phyloP scores from a whole-genome alignment of 2,329 filamentous ascomycete species.

The Penicillium nordicum region DNA sequence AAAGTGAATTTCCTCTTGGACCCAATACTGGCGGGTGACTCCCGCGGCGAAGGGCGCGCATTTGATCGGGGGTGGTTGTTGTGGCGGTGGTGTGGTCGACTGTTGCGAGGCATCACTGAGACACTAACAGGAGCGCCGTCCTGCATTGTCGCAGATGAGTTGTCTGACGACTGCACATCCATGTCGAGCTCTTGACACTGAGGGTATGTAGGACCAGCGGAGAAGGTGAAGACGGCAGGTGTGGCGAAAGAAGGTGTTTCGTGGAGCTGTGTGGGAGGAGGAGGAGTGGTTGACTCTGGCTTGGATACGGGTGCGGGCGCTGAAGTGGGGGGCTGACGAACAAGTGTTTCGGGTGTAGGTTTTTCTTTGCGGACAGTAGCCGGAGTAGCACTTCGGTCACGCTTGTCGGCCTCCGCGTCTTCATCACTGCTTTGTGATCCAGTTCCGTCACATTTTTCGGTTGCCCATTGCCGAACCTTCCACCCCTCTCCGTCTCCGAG shows the following conservation, averaged over 20 bases:
- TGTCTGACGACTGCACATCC: conserved; percentile 44
- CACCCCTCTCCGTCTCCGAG: conserved; percentile 74
- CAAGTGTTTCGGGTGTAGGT: conserved; percentile 23
- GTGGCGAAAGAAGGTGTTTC: conserved; percentile 27
- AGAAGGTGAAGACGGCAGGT: conserved; percentile 44
- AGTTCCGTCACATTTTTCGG: conserved; percentile 45
- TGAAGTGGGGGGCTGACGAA: conserved; percentile 30
- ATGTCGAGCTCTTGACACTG: conserved; percentile 36
- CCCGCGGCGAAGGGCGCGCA: conserved; percentile 37
- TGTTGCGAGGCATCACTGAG: conserved; percentile 42
- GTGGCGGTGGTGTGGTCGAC: conserved; percentile 40
- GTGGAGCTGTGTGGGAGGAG: conserved; percentile 19
- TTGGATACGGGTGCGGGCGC: conserved; percentile 27
- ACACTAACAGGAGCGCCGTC: conserved; percentile 40
- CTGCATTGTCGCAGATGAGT: conserved; percentile 27
- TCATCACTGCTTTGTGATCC: conserved; percentile 42
- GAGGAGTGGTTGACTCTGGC: conserved; percentile 15
- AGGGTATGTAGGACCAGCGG: conserved; percentile 41
- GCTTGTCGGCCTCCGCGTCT: conserved; percentile 42
- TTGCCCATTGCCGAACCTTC: conserved; percentile 60
- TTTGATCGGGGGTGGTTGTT: conserved; percentile 38
- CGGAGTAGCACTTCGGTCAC: conserved; percentile 38
- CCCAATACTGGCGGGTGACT: conserved; percentile 40
- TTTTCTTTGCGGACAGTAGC: conserved; percentile 32
- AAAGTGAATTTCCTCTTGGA: conserved; percentile 49